Conservation (phyloP, 169 alveolate species). For the Plasmodium vivax region DNA sequence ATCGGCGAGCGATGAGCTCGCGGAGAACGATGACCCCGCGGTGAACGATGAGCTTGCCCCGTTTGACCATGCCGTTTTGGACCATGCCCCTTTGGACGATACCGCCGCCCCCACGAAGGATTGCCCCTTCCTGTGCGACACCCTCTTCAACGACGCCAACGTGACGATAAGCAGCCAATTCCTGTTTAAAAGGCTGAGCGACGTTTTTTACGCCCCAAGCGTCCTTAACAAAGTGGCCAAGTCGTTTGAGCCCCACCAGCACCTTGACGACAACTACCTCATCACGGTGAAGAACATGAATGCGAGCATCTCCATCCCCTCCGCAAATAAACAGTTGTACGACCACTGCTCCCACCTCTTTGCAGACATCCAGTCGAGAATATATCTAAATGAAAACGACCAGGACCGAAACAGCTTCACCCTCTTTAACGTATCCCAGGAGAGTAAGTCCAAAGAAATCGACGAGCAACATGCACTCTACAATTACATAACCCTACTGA, state of each 20-base stretch:
- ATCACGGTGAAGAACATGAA: slow-evolving; percentile 54
- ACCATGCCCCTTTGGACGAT: background rate
- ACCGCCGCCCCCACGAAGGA: background rate
- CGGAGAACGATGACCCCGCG: background rate
- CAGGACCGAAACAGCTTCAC: slow-evolving; percentile 45
- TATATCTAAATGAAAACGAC: slow-evolving; percentile 73
- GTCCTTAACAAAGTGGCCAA: slow-evolving; percentile 29
- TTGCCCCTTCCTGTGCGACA: slow-evolving; percentile 2
- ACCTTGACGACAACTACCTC: slow-evolving; percentile 61
- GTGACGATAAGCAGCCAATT: slow-evolving; percentile 10
- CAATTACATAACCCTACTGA: slow-evolving; percentile 63
- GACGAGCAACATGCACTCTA: slow-evolving; percentile 58
- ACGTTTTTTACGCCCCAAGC: slow-evolving; percentile 13
- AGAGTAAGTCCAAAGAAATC: slow-evolving; percentile 63
- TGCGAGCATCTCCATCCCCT: slow-evolving; percentile 21
- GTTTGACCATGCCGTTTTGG: background rate
- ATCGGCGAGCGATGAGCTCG: background rate
- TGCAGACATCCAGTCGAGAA: slow-evolving; percentile 53
- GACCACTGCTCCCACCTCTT: slow-evolving; percentile 69
- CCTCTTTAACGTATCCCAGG: slow-evolving; percentile 39
- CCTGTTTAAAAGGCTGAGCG: slow-evolving; percentile 29
- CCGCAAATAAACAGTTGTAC: slow-evolving; percentile 46
- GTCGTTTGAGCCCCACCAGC: slow-evolving; percentile 62
- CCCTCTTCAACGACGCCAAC: slow-evolving; percentile 14
- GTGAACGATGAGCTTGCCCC: background rate